Conservation (phyloP, 768 basidiomycete genomes). For the Suillus paluster region DNA sequence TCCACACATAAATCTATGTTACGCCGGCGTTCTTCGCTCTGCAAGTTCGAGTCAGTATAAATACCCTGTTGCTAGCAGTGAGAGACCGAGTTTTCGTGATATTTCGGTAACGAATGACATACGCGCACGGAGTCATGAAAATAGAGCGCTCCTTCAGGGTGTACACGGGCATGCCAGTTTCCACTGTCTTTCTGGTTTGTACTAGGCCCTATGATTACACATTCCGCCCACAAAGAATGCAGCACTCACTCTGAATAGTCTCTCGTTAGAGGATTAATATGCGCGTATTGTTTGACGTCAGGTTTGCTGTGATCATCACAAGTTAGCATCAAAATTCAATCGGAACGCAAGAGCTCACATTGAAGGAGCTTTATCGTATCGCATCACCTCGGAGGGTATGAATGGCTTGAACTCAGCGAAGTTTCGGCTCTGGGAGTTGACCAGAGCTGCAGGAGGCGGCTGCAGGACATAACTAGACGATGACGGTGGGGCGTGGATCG, state of each 20-base stretch:
- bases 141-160: constrained; percentile 62
- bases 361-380: not conserved
- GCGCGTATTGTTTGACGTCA: not conserved
- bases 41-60: constrained; percentile 54
- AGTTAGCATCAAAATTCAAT: not conserved
- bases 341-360: not conserved
- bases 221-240: not conserved
- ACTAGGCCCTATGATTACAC: not conserved
- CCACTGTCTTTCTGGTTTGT: not conserved
- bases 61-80: constrained; percentile 35
- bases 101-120: not conserved
- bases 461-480: not conserved
- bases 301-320: not conserved
- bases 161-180: constrained; percentile 45
- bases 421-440: not conserved
- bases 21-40: too few relatives aligned
- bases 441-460: not conserved
- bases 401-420: not conserved
- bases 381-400: not conserved
- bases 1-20: not conserved
- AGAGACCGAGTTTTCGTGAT: not conserved
- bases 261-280: not conserved
- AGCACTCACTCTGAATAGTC: not conserved
- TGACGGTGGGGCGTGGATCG: not conserved
- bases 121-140: constrained; percentile 50